Evolutionary conservation across 2,329 filamentous ascomycete genomes (phyloP), one percentile per base, ranked within the genome.

Genomic region (Aschersonia sp.): DNA sequence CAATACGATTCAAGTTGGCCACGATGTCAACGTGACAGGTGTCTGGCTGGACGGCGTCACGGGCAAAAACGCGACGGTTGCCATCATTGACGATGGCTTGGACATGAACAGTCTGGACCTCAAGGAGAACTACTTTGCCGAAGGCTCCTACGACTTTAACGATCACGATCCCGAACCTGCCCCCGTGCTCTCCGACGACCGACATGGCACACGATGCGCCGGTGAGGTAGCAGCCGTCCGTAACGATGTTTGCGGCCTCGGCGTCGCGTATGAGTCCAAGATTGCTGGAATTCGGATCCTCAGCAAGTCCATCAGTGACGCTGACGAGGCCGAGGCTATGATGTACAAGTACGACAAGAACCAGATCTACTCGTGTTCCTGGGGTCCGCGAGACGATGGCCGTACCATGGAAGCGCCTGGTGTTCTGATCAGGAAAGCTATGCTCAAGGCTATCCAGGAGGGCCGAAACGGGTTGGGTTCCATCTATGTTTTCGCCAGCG

Each of bases 331-430:
- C 30, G 72, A 83, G 32, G 87, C 92, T 29, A 81, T 98, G 73
- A 95, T 94, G 65, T 97, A 90, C 68, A 84, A 84, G 52, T 92
- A 80, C 58, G 81, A 95, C 58, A 72, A 90, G 51, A 98, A 95
- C 61, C 80, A 95, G 50, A 97, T 98, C 50, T 98, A 95, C 67
- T 98, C 92, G 1, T 98, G 92, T 68, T 98, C 92, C 0, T 98
- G 92, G 92, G 92, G 92, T 1, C 92, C 92, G 7, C 87, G 88
- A 0, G 92, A 98, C 58, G 89, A 97, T 61, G 92, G 92, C 43
- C 73, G 74, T 51, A 88, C 87, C 30, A 98, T 98, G 92, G 90
- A 97, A 56, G 87, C 82, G 0, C 92, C 92, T 0, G 87, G 88
- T 5, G 77, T 94, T 47, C 71, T 98, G 22, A 95, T 98, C 58